These are phyloP conservation scores for grape (Vitis vinifera) DNA, from an alignment of 164 flowering plant species.

Conservation along the genomic window DNA sequence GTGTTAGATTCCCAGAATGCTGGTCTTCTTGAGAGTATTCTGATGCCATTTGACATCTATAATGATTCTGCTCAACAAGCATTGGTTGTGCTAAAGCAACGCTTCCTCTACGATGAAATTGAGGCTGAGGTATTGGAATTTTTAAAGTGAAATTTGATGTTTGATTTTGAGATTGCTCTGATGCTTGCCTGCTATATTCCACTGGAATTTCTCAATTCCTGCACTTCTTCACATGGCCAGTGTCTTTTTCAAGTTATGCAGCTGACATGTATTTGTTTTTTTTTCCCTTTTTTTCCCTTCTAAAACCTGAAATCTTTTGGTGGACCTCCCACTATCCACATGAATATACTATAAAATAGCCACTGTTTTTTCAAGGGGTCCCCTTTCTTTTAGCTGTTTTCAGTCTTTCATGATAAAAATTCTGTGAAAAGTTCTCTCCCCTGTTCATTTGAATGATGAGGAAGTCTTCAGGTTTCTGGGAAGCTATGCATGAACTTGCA, in stretches of 20 bases:
- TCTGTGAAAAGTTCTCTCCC: too few species aligned
- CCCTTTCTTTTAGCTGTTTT: not conserved
- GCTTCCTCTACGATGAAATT: constrained; percentile 98
- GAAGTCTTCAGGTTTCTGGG: too few species aligned
- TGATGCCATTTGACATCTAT: constrained; percentile 92
- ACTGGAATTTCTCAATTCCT: not conserved
- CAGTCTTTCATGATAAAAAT: not conserved
- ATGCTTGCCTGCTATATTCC: not conserved
- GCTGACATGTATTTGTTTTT: not conserved
- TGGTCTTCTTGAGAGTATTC: constrained; percentile 84
- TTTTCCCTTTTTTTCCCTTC: not conserved
- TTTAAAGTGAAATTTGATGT: not conserved
- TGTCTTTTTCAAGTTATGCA: not conserved
- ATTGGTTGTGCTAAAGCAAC: constrained; percentile 77
- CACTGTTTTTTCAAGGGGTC: not conserved
- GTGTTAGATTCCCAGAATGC: constrained; percentile 72
- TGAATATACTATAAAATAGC: not conserved
- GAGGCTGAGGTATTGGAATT: constrained; percentile 85
- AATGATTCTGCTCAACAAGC: constrained; percentile 98
- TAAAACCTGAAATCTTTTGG: not conserved
- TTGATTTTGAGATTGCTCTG: not conserved
- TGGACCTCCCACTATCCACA: not conserved
- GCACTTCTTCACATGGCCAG: not conserved
- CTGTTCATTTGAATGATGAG: too few species aligned
- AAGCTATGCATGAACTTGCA: too few species aligned